These are phyloP conservation scores for Cladorrhinum sp. DNA, from an alignment of 2,329 filamentous ascomycete genomes.

Conservation along the genomic window DNA sequence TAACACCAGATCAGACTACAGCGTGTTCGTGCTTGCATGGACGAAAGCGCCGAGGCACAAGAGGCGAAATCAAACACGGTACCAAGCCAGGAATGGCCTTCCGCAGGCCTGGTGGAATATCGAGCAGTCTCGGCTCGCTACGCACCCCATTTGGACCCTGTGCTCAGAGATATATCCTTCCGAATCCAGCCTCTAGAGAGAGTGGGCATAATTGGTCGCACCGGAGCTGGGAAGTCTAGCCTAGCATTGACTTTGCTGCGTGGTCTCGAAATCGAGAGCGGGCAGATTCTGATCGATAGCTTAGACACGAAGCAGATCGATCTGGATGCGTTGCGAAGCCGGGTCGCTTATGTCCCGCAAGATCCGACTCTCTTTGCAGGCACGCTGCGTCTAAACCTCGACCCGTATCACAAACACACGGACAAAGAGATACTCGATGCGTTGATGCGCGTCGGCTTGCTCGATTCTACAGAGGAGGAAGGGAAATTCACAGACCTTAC, in stretches of 20 bases:
- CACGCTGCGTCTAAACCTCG: conserved; percentile 15
- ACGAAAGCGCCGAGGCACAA: conserved; percentile 12
- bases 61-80: conserved; percentile 10
- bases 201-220: conserved; percentile 20
- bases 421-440: conserved; percentile 11
- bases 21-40: conserved; percentile 14
- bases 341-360: conserved; percentile 10
- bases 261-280: conserved; percentile 15
- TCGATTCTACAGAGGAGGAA: conserved; percentile 7
- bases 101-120: conserved; percentile 14
- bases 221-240: conserved; percentile 21
- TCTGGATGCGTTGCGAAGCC: neutral
- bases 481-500: conserved; percentile 10
- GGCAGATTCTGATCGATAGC: conserved; percentile 14
- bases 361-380: conserved; percentile 16
- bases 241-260: conserved; percentile 20
- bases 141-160: conserved; percentile 18
- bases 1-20: conserved; percentile 11
- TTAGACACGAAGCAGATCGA: conserved; percentile 5
- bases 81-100: conserved; percentile 17
- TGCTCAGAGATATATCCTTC: conserved; percentile 18
- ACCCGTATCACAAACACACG: conserved; percentile 14
- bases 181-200: conserved; percentile 11
- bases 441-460: conserved; percentile 6
- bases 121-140: conserved; percentile 19